Percentiles rank a stretch among this genome's conserved stretches.
Conservation (phyloP, 345 rosid genomes). For the Noccaea bulbosa region DNA sequence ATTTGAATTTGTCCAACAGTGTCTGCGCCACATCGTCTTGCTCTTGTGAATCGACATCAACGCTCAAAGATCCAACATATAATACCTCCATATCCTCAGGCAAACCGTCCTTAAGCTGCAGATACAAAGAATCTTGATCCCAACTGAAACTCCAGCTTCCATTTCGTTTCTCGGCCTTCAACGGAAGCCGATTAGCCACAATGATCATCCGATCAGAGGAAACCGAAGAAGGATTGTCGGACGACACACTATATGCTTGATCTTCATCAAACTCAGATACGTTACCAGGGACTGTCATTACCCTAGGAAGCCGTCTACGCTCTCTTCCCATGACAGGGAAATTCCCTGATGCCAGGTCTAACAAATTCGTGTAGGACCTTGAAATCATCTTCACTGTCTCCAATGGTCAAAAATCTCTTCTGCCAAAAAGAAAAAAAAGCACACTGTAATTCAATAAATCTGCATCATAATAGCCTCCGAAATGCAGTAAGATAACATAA, state of each 20-base stretch:
- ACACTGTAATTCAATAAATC: slow-evolving; percentile 29
- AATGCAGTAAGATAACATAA: slow-evolving; percentile 19
- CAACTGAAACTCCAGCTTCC: slow-evolving; percentile 47
- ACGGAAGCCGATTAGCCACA: slow-evolving; percentile 45
- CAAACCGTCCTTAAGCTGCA: slow-evolving; percentile 49
- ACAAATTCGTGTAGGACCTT: slow-evolving; percentile 46
- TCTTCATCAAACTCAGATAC: slow-evolving; percentile 48
- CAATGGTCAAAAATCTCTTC: slow-evolving; percentile 3
- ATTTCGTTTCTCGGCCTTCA: slow-evolving; percentile 44
- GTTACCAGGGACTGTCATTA: slow-evolving; percentile 49
- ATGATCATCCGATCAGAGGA: slow-evolving; percentile 48
- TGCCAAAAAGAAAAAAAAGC: background rate
- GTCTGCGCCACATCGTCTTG: slow-evolving; percentile 50
- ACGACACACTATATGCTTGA: slow-evolving; percentile 46
- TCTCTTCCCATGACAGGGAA: slow-evolving; percentile 52
- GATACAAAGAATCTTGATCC: slow-evolving; percentile 46
- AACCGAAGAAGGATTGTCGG: slow-evolving; percentile 46
- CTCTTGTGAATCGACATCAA: slow-evolving; percentile 42
- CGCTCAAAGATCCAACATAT: slow-evolving; percentile 48
- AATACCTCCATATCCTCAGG: slow-evolving; percentile 51
- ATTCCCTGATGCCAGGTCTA: slow-evolving; percentile 48
- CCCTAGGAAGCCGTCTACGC: slow-evolving; percentile 45
- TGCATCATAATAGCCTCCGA: slow-evolving; percentile 25
- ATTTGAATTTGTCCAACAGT: slow-evolving; percentile 46
- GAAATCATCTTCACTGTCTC: slow-evolving; percentile 45